Evolutionary conservation across 192 early-diverging fungal species (phyloP).

Genomic region (Piromyces finnis): DNA sequence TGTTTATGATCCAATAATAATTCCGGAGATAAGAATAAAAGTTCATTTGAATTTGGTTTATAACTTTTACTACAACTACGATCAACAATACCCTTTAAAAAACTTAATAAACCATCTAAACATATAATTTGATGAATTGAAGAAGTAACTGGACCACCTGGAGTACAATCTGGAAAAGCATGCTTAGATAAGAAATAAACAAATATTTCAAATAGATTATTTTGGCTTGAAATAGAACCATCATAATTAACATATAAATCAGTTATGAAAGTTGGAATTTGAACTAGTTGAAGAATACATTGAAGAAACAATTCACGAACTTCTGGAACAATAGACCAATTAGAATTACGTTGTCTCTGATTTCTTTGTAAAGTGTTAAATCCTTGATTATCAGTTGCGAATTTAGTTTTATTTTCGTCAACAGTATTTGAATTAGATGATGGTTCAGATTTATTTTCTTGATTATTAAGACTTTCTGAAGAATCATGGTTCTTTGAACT

Average conservation of each 20-base stretch:
- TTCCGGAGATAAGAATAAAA: constrained; percentile 2
- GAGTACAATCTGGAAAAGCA: constrained; percentile 58
- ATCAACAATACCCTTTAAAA: constrained; percentile 50
- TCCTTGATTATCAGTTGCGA: background rate
- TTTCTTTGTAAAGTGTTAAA: constrained; percentile 2
- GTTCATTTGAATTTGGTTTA: background rate
- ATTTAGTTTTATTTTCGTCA: background rate
- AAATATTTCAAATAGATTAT: constrained; percentile 76
- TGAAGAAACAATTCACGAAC: constrained; percentile 59
- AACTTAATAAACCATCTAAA: constrained; percentile 52
- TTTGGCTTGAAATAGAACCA: constrained; percentile 52
- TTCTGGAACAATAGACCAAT: constrained; percentile 42
- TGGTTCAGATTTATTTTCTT: background rate
- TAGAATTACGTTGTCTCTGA: background rate
- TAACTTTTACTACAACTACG: constrained; percentile 9
- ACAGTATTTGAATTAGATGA: background rate
- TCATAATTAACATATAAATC: constrained; percentile 94
- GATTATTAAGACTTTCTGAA: background rate
- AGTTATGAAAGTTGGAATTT: constrained; percentile 54
- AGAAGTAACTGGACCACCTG: constrained; percentile 26
- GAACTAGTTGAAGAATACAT: constrained; percentile 25
- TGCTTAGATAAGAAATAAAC: constrained; percentile 52
- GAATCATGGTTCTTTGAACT: background rate
- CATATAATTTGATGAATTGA: constrained; percentile 40
- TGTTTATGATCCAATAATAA: constrained; percentile 24